Evolutionary conservation across 768 basidiomycete species (phyloP), one percentile per base, ranked within the genome.

Genomic region (Suillus brevipes): DNA sequence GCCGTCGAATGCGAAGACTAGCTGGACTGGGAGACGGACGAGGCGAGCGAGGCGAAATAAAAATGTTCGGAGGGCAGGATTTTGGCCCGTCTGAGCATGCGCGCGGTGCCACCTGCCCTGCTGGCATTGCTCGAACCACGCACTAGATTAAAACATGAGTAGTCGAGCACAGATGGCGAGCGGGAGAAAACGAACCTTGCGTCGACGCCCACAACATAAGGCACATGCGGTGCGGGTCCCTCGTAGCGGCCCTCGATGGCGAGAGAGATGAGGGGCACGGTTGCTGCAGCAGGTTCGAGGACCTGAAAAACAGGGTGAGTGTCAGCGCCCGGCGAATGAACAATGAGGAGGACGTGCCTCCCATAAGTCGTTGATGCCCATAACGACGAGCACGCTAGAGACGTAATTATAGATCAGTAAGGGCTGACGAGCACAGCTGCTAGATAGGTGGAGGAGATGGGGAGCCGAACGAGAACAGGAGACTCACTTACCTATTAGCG

Each of bases 1-100:
- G 0, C 85, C 84, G 71, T 87, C 82, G 66, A 86, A 85, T 0
- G 85, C 82, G 69, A 86, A 84, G 1, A 86, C 70, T 4, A 77
- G 76, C 1, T 77, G 71, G 38, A 83, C 68, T 1, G 80, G 78
- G 5, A 77, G 69, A 5, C 76, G 62, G 2, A 81, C 68, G 9
- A 86, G 71, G 0, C 73, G 65, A 3, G 77, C 71, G n/a, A 83
- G 76, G 25, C 79, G 79, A 75, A 75, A 80, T 69, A 85, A 85
- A 47, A 2, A 87, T 23, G 47, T 23, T 13, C 12, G 0, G 5
- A 47, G 47, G 47, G 47, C 47, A 47, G 47, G n/a, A 6, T 47
- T 47, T 2, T 23, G 10, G n/a, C 47, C 47, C 2, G 47, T 25
- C 13, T 63, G 20, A 31, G 50, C 18, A 38, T 57, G 55, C 2